Evolutionary conservation across 148 eudicot genomes (phyloP), one percentile per base, ranked within the genome.

Genomic region (Oxyria digyna): DNA sequence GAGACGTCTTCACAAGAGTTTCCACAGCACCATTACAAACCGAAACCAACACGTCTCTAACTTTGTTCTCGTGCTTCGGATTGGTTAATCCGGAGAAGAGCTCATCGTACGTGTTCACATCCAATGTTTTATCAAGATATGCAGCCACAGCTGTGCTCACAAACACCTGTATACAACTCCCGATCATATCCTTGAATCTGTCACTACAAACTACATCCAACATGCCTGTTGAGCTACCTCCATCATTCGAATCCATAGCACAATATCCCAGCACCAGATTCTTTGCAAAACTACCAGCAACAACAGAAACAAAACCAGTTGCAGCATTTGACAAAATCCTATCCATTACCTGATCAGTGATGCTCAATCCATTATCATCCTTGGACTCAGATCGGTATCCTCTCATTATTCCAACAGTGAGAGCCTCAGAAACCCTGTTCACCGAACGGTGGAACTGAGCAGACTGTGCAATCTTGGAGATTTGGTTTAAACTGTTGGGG

Each of bases 241-340:
- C 71, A 31, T 65, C 74, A 15, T 67, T 20, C 68, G 8, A 69
- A 45, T 70, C 57, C 31, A 42, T 71, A 0, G 81, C 70, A 66
- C 78, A 81, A 74, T 82, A 82, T 8, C 82, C 96, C 70, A 78
- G 74, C 62, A 92, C 96, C 78, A 92, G 69, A 76, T 92, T 89
- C 59, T 89, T 80, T 0, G 97, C 97, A 78, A 89, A 87, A 70
- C 96, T 92, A 23, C 97, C 97, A 69, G 80, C 89, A 70, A 92
- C 78, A 65, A 79, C 85, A 4, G 97, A 89, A 69, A 74, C 94
- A 78, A 92, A 92, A 40, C 96, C 96, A 6, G 88, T 78, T 33
- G 96, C 97, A 17, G 83, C 85, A 72, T 59, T 74, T 0, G 96
- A 82, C 73, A 76, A 74, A 73, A 92, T 64, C 70, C 73, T 89